These are phyloP conservation scores for Fusarium euwallaceae DNA, from an alignment of 2,329 filamentous ascomycete species.

Conservation along the genomic window DNA sequence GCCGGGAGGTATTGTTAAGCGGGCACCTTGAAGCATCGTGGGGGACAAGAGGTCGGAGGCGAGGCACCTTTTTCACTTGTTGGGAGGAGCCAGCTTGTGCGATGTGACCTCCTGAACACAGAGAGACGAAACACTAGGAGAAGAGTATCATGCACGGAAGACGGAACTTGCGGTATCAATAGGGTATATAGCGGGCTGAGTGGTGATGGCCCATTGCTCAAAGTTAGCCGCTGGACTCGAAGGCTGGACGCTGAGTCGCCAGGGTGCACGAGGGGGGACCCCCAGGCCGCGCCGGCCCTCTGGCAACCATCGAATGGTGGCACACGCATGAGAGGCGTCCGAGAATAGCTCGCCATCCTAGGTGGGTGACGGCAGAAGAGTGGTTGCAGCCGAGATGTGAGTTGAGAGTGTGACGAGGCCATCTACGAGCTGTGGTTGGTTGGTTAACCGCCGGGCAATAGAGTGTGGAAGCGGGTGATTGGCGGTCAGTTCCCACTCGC, in stretches of 20 bases:
- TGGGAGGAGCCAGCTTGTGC: slow-evolving; percentile 49
- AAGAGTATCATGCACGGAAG: slow-evolving; percentile 59
- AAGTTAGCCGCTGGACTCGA: slow-evolving; percentile 56
- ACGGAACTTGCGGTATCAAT: slow-evolving; percentile 58
- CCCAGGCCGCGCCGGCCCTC: slow-evolving; percentile 43
- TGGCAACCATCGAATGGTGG: slow-evolving; percentile 48
- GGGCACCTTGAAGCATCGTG: slow-evolving; percentile 57
- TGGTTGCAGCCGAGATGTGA: slow-evolving; percentile 46
- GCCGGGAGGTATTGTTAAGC: slow-evolving; percentile 45
- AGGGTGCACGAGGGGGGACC: slow-evolving; percentile 33
- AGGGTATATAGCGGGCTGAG: slow-evolving; percentile 70
- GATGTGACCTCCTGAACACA: slow-evolving; percentile 58
- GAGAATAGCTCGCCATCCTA: slow-evolving; percentile 54
- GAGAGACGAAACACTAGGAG: slow-evolving; percentile 64
- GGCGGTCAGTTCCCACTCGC: slow-evolving; percentile 29
- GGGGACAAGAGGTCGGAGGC: slow-evolving; percentile 38
- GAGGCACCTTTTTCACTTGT: slow-evolving; percentile 49
- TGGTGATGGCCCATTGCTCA: slow-evolving; percentile 62
- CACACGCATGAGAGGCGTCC: slow-evolving; percentile 54
- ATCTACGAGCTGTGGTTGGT: slow-evolving; percentile 57
- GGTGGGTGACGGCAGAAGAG: slow-evolving; percentile 47
- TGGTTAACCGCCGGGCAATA: slow-evolving; percentile 55
- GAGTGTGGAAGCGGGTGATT: slow-evolving; percentile 39
- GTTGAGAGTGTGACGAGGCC: slow-evolving; percentile 39
- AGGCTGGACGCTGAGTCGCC: slow-evolving; percentile 60